Base-by-base conservation (phyloP, 345 rosid species). In the Salix brachista region DNA sequence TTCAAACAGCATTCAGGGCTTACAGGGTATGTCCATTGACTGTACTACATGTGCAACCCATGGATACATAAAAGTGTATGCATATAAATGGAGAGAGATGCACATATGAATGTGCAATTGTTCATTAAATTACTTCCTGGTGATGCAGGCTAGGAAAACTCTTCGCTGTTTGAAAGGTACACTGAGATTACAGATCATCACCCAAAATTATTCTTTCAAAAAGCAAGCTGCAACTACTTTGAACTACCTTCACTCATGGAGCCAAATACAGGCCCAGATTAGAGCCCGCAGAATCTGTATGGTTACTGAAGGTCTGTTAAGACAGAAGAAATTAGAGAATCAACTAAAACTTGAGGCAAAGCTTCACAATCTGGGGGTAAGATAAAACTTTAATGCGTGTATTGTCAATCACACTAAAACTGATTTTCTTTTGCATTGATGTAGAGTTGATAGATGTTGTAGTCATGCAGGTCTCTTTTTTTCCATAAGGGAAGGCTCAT, bases 321-420 rank as follows among this genome's bases (percentile, higher is more conserved):
- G 80, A 83, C 90, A 92, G 85, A 96, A 93, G 86, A 91, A 91
- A 72, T 80, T 91, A 81, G 97, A 94, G 87, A 91, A 90, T 85
- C 98, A 96, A 79, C 88, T 89, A 71, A 96, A 93, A 85, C 96
- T 96, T 26, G 97, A 96, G 89, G 97, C 97, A 30, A 90, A 87
- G 85, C 93, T 96, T 76, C 97, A 96, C 60, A 91, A 91, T 71
- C 71, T 96, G 48, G 98, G 91, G 91, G 99, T 91, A 67, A 75
- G 79, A 71, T 60, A 11, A 30, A 36, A 46, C 16, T 30, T 17
- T 62, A 17, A 14, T 58, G 7, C 37, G 16, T 67, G 37, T 36
- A 19, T 25, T 39, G 8, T 19, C 44, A 41, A 67, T 41, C 70
- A 70, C 28, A 5, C 26, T 44, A 26, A 65, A 30, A 19, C 39